Evolutionary conservation across 1,284 basidiomycete genomes (phyloP).

Genomic region (Peniophora sp.): DNA sequence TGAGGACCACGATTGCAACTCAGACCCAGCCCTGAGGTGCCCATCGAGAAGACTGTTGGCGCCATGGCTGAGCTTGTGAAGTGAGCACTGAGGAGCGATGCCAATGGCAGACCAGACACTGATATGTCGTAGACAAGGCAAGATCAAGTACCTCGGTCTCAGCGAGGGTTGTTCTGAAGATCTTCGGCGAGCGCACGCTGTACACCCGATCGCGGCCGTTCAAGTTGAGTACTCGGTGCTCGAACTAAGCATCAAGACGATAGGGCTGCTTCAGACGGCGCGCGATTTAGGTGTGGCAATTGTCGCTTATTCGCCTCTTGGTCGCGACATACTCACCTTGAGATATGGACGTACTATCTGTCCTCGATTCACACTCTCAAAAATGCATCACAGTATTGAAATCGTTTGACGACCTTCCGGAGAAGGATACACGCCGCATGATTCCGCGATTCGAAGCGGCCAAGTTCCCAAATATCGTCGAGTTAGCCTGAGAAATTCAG

Average conservation of each 20-base stretch:
- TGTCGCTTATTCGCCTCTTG: not conserved
- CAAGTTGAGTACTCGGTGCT: constrained; percentile 33
- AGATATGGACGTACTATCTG: not conserved
- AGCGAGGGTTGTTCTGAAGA: constrained; percentile 37
- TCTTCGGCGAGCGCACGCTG: constrained; percentile 33
- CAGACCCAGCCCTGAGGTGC: constrained; percentile 14
- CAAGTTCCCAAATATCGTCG: constrained; percentile 53
- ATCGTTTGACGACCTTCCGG: constrained; percentile 11
- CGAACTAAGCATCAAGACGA: constrained; percentile 24
- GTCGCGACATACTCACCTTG: not conserved
- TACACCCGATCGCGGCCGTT: constrained; percentile 33
- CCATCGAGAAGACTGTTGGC: constrained; percentile 21
- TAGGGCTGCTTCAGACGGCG: constrained; percentile 18
- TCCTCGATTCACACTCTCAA: not conserved
- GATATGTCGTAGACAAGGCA: constrained; percentile 26
- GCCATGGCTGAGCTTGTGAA: constrained; percentile 27
- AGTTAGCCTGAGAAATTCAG: constrained; percentile 38
- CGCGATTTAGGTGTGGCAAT: constrained; percentile 15
- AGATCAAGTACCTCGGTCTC: constrained; percentile 34
- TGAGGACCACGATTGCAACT: not conserved
- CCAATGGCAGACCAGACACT: no score
- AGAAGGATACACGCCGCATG: constrained; percentile 6
- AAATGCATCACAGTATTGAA: constrained; percentile 16
- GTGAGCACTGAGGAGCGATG: constrained; percentile 5
- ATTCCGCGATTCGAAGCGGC: constrained; percentile 25